phyloP scores from a whole-genome alignment of 768 basidiomycete genomes.

The Porphyrellus cyaneotinctus region DNA sequence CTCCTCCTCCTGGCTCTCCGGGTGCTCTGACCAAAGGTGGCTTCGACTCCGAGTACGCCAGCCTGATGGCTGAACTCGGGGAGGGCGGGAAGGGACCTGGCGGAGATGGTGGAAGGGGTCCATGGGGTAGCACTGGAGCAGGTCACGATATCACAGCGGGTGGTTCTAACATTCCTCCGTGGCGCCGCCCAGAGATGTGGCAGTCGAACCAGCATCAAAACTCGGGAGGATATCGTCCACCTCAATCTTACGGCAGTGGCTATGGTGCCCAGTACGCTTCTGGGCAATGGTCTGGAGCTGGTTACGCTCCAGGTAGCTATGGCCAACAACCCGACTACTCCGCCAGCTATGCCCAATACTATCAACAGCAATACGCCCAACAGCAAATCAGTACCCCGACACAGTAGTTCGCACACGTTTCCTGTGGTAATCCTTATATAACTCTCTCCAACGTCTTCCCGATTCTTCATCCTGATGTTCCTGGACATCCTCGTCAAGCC shows the following conservation, averaged over 20 bases:
- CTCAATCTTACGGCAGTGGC: conserved; percentile 54
- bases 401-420: conserved; percentile 22
- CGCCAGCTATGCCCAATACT: conserved; percentile 78
- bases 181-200: conserved; percentile 90
- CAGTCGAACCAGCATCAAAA: conserved; percentile 55
- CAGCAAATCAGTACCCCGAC: conserved; percentile 54
- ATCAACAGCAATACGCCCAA: conserved; percentile 84
- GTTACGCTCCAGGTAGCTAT: conserved; percentile 31
- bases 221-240: conserved; percentile 65
- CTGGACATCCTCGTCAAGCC: conserved; percentile 21
- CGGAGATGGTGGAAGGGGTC: conserved; percentile 49
- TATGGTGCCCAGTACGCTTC: conserved; percentile 41
- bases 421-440: conserved; percentile 27
- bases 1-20: conserved; percentile 39
- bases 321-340: conserved; percentile 62
- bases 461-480: conserved; percentile 15
- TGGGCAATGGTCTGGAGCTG: conserved; percentile 36
- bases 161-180: conserved; percentile 81
- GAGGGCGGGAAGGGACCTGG: conserved; percentile 63
- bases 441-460: conserved; percentile 13
- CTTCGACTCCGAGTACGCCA: conserved; percentile 98
- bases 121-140: conserved; percentile 67
- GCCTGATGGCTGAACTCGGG: conserved; percentile 95
- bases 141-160: conserved; percentile 51
- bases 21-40: conserved; percentile 56